phyloP scores from a whole-genome alignment of 345 rosid species.

The Citrus hindsii region DNA sequence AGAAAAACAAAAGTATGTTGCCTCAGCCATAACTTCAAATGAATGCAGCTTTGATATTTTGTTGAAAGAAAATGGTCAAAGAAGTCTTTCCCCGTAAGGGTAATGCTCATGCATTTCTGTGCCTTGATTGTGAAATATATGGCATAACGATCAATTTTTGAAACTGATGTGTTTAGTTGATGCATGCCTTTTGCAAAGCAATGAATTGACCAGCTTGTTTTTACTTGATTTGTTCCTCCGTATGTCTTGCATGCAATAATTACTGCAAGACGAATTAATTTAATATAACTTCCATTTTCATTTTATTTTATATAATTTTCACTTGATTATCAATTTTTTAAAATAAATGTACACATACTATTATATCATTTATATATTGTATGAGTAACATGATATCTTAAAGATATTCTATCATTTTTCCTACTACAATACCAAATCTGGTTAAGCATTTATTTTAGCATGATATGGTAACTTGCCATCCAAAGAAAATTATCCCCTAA shows the following conservation, averaged over 20 bases:
- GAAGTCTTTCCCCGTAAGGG: not conserved
- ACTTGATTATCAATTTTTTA: accelerated
- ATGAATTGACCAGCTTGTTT: not conserved
- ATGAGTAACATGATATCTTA: too few relatives aligned
- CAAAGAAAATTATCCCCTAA: not conserved
- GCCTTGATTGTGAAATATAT: not conserved
- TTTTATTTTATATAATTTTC: too few relatives aligned
- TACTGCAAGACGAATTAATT: not conserved
- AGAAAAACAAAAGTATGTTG: not conserved
- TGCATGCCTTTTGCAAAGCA: not conserved
- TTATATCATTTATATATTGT: too few relatives aligned
- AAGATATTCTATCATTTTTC: too few relatives aligned
- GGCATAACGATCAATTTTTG: not conserved
- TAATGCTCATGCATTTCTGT: not conserved
- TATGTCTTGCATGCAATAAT: not conserved
- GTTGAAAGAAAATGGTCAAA: too few relatives aligned
- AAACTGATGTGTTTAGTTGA: not conserved
- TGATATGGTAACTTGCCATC: not conserved
- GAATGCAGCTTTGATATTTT: not conserved
- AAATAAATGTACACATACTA: too few relatives aligned
- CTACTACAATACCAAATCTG: too few relatives aligned
- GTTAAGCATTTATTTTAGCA: not conserved
- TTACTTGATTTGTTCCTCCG: not conserved
- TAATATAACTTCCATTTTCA: not conserved
- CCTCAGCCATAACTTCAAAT: not conserved